Conservation (phyloP, 2,329 filamentous ascomycete genomes). For the Fusarium transvaalense region DNA sequence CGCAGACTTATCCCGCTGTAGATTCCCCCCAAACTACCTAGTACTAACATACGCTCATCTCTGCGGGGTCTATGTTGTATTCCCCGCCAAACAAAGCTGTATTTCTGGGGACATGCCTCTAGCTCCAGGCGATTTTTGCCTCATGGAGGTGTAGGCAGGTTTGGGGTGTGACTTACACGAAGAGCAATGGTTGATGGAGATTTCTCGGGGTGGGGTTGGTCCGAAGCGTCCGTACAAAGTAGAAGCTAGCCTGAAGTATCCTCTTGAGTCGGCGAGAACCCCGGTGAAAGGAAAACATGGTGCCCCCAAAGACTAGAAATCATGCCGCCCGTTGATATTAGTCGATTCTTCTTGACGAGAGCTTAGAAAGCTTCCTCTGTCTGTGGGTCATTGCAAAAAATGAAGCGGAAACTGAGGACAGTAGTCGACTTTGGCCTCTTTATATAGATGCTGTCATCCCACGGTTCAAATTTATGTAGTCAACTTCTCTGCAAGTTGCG, state of each 20-base stretch:
- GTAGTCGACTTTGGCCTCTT: not conserved
- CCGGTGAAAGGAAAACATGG: conserved; percentile 23
- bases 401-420: not conserved
- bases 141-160: conserved; percentile 13
- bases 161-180: conserved; percentile 36
- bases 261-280: conserved; percentile 43
- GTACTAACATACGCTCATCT: conserved; percentile 24
- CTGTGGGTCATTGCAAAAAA: not conserved
- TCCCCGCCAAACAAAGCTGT: conserved; percentile 37
- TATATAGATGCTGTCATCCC: conserved; percentile 5
- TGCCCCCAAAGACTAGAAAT: conserved; percentile 32
- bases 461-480: not conserved
- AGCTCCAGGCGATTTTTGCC: conserved; percentile 15
- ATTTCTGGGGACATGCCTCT: conserved; percentile 6
- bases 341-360: not conserved
- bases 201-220: conserved; percentile 48
- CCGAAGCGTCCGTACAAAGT: conserved; percentile 31
- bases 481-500: not conserved
- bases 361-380: not conserved
- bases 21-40: conserved; percentile 25
- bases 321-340: no score
- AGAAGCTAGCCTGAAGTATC: conserved; percentile 15
- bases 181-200: conserved; percentile 26
- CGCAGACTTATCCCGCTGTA: not conserved
- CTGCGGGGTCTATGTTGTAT: conserved; percentile 45